These are phyloP conservation scores for Candida sp. DNA, from an alignment of 1,139 yeast genomes.

Conservation along the genomic window DNA sequence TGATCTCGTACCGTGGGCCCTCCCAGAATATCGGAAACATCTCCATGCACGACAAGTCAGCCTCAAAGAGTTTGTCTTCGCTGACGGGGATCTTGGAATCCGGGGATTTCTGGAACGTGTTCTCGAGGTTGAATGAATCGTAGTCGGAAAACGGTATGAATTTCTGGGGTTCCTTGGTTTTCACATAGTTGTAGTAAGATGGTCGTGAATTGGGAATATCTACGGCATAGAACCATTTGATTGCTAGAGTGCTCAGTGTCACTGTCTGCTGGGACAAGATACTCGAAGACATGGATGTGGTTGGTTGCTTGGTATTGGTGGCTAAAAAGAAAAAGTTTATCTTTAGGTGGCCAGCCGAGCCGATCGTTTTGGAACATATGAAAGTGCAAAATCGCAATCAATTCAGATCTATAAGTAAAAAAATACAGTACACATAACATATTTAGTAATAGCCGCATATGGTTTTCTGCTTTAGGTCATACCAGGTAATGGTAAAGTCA, in stretches of 20 bases:
- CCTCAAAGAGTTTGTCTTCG: conserved; percentile 82
- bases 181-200: conserved; percentile 51
- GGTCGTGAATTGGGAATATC: conserved; percentile 79
- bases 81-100: conserved; percentile 56
- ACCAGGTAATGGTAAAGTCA: conserved; percentile 50
- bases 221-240: conserved; percentile 82
- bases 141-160: conserved; percentile 68
- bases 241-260: not conserved
- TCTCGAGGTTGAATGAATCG: conserved; percentile 71
- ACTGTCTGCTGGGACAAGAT: not conserved
- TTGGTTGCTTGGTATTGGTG: no score
- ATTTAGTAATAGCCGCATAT: not conserved
- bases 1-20: conserved; percentile 83
- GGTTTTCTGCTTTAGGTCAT: conserved; percentile 25
- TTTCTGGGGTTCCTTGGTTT: conserved; percentile 54
- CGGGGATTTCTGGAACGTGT: conserved; percentile 18
- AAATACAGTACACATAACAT: no score
- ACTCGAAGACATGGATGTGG: not conserved
- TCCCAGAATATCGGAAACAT: conserved; percentile 84
- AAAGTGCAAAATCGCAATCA: no score
- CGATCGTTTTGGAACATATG: no score
- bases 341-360: no score
- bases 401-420: no score
- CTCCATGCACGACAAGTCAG: conserved; percentile 57
- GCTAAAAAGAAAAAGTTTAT: no score